These are phyloP conservation scores for Nicotiana obtusifolia DNA, from an alignment of 257 asterid species.

Conservation along the genomic window DNA sequence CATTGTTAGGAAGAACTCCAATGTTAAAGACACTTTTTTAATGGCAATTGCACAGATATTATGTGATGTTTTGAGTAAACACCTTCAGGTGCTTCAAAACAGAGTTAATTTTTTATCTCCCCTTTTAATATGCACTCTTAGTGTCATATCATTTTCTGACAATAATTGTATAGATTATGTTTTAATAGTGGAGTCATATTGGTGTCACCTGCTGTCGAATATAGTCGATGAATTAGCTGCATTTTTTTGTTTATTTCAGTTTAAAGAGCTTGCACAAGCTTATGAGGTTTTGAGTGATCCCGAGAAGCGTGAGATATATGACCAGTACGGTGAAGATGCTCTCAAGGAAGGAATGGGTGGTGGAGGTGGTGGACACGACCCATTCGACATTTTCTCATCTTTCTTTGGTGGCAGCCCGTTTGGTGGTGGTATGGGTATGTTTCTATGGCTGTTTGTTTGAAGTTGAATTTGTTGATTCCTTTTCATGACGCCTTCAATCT, in stretches of 20 bases:
- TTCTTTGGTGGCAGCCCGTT: constrained; percentile 29
- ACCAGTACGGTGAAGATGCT: constrained; percentile 31
- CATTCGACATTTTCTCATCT: constrained; percentile 27
- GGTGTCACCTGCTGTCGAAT: neutral
- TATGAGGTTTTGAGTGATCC: constrained; percentile 29
- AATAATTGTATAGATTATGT: neutral
- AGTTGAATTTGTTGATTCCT: neutral
- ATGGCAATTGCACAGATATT: neutral
- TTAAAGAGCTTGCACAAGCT: constrained; percentile 31
- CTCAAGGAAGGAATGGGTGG: constrained; percentile 31
- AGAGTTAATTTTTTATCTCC: neutral
- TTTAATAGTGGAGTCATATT: neutral
- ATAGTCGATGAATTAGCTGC: neutral
- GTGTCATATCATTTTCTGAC: neutral
- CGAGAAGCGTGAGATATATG: constrained; percentile 27
- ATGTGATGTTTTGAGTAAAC: neutral
- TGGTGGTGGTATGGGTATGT: constrained; percentile 17
- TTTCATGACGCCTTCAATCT: neutral
- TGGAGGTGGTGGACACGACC: constrained; percentile 30
- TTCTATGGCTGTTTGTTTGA: neutral
- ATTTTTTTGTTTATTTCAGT: constrained; percentile 5
- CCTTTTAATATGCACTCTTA: neutral
- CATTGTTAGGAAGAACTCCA: neutral
- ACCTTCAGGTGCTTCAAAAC: neutral
- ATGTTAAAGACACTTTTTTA: neutral